A percentile compares a stretch with the other conserved stretches of the same genome.
phyloP scores from a whole-genome alignment of 495 filamentous ascomycete species.

The Recurvomyces mirabilis region DNA sequence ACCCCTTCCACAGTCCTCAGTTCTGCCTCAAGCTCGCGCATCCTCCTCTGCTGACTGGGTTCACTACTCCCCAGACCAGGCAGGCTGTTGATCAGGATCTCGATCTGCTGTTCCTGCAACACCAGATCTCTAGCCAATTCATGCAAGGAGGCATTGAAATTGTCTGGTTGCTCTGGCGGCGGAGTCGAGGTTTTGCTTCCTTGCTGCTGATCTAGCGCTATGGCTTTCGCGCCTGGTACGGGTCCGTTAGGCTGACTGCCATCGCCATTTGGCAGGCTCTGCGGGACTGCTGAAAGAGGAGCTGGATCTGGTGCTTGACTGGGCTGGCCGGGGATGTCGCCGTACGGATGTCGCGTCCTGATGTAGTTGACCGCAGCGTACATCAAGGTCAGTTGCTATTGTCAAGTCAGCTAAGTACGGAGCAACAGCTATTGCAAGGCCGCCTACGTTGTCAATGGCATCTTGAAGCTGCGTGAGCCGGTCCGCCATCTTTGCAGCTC shows the following conservation, averaged over 20 bases:
- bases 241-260: conserved; percentile 13
- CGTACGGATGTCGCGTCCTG: conserved; percentile 66
- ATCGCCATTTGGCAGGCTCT: conserved; percentile 21
- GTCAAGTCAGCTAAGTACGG: conserved; percentile 2
- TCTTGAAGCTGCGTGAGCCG: conserved; percentile 89
- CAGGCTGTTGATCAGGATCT: conserved; percentile 68
- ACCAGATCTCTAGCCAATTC: conserved; percentile 84
- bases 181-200: conserved; percentile 2
- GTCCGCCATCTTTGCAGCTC: conserved; percentile 57
- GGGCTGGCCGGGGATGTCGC: conserved; percentile 49
- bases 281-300: conserved; percentile 10
- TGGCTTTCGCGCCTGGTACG: neutral
- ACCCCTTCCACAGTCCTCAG: conserved; percentile 63
- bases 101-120: conserved; percentile 88
- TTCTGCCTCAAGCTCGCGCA: conserved; percentile 65
- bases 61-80: conserved; percentile 80
- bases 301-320: conserved; percentile 32
- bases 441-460: conserved; percentile 74
- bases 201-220: neutral
- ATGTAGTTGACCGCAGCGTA: conserved; percentile 76
- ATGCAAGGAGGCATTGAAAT: conserved; percentile 57
- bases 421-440: neutral
- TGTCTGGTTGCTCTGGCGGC: conserved; percentile 46
- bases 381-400: conserved; percentile 79
- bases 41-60: conserved; percentile 63